Conservation (phyloP, 2,329 filamentous ascomycete genomes). For the Calonectria multiphialidica region DNA sequence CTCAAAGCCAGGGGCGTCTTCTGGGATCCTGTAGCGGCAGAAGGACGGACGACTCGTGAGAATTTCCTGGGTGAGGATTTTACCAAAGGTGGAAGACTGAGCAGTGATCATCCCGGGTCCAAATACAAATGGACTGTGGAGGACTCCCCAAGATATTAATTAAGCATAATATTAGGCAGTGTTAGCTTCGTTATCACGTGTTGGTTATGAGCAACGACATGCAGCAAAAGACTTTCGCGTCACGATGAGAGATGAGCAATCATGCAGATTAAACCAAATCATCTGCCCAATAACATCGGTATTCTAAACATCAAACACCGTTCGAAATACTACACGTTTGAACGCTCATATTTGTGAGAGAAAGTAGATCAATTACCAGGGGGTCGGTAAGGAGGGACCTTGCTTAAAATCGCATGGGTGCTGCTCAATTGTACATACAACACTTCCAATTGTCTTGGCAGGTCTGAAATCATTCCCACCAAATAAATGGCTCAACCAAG, state of each 20-base stretch:
- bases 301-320: too few relatives aligned
- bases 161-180: neutral
- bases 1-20: constrained; percentile 19
- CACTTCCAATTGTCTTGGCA: neutral
- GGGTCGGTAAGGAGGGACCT: too few relatives aligned
- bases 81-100: neutral
- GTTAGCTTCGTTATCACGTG: neutral
- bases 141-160: neutral
- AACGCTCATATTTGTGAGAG: too few relatives aligned
- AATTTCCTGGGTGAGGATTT: constrained; percentile 10
- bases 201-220: neutral
- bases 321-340: too few relatives aligned
- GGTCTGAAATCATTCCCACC: neutral
- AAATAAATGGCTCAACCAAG: neutral
- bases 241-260: too few relatives aligned
- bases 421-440: too few relatives aligned
- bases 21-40: constrained; percentile 1
- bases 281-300: too few relatives aligned
- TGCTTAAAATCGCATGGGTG: too few relatives aligned
- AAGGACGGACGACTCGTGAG: constrained; percentile 17
- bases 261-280: too few relatives aligned
- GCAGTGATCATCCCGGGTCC: constrained; percentile 17
- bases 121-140: constrained; percentile 10
- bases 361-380: too few relatives aligned
- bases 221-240: too few relatives aligned